Base-by-base conservation (phyloP, 192 early-diverging fungal genomes). In the Coemansia sp. region DNA sequence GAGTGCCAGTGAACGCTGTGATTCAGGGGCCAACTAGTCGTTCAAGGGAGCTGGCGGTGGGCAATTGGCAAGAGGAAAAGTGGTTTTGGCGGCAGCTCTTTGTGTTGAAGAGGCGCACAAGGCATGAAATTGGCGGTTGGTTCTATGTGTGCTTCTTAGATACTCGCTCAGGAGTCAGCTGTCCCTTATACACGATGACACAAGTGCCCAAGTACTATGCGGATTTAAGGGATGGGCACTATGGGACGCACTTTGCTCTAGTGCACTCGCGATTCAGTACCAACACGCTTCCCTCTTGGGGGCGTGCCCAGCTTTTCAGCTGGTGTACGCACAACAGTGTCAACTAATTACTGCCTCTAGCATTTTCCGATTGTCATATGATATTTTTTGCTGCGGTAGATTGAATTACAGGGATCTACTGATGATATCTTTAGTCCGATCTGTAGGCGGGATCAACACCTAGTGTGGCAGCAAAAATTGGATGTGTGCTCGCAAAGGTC, bases 211-310 rank as follows among this genome's bases (percentile, higher is more conserved):
- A 87, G 59, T 99, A 95, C 83, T 99, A 92, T 74, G 77, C 87
- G 58, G 97, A 99, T 84, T 84, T 99, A 39, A 84, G 84, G 66
- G 92, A 97, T 74, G 82, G 84, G 58, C 84, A 81, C 46, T 99
- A 89, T 77, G 82, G 83, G 66, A 90, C 94, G 43, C 92, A 96
- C 69, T 99, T 99, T 90, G 92, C 93, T 8, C 85, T 99, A 50
- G 97, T 99, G 33, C 97, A 99, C 84, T 97, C 95, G 40, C 89
- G 97, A 58, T 99, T 99, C 88, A 97, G 95, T 37, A 99, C 97
- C 34, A 99, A 99, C 84, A 99, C 97, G 13, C 97, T 99, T 85
- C 97, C 97, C 8, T 92, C 90, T 9, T 99, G 97, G 97, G 97
- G 97, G 82, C 90, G 97, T 67, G 95, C 97, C 42, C 97, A 99